Evolutionary conservation across 768 basidiomycete genomes (phyloP), one percentile per base, ranked within the genome.

Genomic region (Kwoniella sp.): DNA sequence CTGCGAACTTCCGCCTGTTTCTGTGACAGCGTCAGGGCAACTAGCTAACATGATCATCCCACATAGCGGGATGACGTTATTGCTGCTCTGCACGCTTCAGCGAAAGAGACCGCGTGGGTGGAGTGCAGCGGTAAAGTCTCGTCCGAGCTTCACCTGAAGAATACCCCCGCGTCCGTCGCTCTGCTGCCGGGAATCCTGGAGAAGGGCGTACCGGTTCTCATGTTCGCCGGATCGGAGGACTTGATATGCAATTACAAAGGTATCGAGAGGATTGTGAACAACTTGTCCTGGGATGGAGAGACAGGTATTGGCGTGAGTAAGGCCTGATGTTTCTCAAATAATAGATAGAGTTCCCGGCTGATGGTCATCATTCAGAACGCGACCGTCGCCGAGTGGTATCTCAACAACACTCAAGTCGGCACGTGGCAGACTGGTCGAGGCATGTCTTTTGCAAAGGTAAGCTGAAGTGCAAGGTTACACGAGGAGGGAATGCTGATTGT

Each of bases 241-340:
- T 82, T 93, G 48, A 96, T 99, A 67, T 98, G 96, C 83, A 98
- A 98, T 79, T 90, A 96, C 79, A 84, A 94, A 57, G 96, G 96
- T 2, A 84, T 92, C 65, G 93, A 97, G 81, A 85, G 85, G 63
- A 87, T 90, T 85, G 90, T 97, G 53, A 87, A 89, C 67, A 82
- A 85, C 29, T 83, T 99, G 84, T 84, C 85, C 2, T 99, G 95
- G 95, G 89, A 87, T 63, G 93, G 93, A 1, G 88, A 81, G 37
- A 88, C 83, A 4, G 95, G 96, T 0, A 85, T 96, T 41, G 90
- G 90, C 48, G 93, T 95, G 67, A 75, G 89, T 83, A 7, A 25
- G 50, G 25, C 23, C 11, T 11, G 4, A 23, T 28, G n/a, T n/a
- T n/a, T n/a, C n/a, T n/a, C n/a, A n/a, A n/a, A n/a, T n/a, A n/a